A percentile compares a stretch with the other conserved stretches of the same genome.
Evolutionary conservation across 2,329 filamentous ascomycete species (phyloP).

Genomic region (Fusarium chlamydosporum): DNA sequence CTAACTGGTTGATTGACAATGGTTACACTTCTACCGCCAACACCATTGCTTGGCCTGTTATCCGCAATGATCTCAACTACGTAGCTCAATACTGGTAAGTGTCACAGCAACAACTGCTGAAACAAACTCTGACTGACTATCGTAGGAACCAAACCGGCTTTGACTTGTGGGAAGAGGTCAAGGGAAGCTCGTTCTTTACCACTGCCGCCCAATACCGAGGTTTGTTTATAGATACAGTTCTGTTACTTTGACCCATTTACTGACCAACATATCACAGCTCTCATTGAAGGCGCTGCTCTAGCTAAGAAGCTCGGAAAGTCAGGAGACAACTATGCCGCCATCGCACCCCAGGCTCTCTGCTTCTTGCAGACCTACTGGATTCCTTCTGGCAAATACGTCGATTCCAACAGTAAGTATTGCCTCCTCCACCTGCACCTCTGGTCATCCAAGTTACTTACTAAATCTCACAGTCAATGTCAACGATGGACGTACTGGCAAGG

Average conservation of each 20-base stretch:
- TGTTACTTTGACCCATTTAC: background rate
- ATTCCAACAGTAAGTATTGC: slow-evolving; percentile 71
- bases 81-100: slow-evolving; percentile 77
- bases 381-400: slow-evolving; percentile 68
- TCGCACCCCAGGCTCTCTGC: slow-evolving; percentile 79
- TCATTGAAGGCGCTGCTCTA: slow-evolving; percentile 76
- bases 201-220: slow-evolving; percentile 77
- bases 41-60: slow-evolving; percentile 77
- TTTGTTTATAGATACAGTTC: slow-evolving; percentile 42
- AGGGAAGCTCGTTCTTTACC: slow-evolving; percentile 85
- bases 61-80: slow-evolving; percentile 82
- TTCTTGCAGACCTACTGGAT: slow-evolving; percentile 83
- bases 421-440: no score
- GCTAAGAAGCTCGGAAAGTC: slow-evolving; percentile 73
- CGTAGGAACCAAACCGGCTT: slow-evolving; percentile 71
- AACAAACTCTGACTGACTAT: slow-evolving; percentile 20
- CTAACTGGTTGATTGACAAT: slow-evolving; percentile 78
- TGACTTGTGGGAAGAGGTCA: slow-evolving; percentile 88
- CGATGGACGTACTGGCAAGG: slow-evolving; percentile 75
- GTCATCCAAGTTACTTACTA: background rate
- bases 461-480: slow-evolving; percentile 65
- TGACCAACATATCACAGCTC: slow-evolving; percentile 54
- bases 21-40: slow-evolving; percentile 71
- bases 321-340: slow-evolving; percentile 71
- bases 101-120: background rate